Evolutionary conservation across 1,284 basidiomycete species (phyloP), one percentile per base, ranked within the genome.

Genomic region (Wallemia ichthyophaga): DNA sequence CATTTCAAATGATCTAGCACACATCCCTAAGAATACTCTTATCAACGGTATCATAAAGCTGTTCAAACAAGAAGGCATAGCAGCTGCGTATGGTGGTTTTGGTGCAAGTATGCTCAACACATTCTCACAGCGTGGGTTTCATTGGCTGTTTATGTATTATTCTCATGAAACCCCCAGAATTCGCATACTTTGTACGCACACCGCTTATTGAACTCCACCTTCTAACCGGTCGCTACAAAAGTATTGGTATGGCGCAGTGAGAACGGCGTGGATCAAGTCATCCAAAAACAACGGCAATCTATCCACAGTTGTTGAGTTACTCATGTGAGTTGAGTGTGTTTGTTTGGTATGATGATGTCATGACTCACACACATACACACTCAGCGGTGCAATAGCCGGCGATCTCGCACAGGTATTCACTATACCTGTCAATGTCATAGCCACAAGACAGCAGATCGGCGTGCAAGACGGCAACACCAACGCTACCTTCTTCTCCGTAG

Each of bases 61-160:
- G 63, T 73, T 85, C 66, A 76, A 76, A 63, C 78, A 79, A 62
- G 86, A 94, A 64, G 89, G 89, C 0, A 64, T 91, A 59, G 62
- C 68, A 3, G 91, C 87, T 0, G 81, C 83, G 67, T 99, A 95
- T 73, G 80, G 82, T 61, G 94, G 94, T 2, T 98, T 96, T 68
- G 76, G 79, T 33, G 94, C 94, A n/a, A 95, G 84, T 61, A 96
- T 98, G 91, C 74, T 96, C 65, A 96, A 95, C 71, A 92, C 87
- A 0, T 98, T 98, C 70, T 89, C 85, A 55, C 84, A 82, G 80
- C 84, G 89, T 92, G 64, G 67, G 88, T 78, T 21, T 13, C 61
- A n/a, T n/a, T 58, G 59, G 32, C 33, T 54, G 7, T 27, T 58
- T 11, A 26, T 58, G 32, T 27, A 25, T 1, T 2, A 55, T 1